Conservation (phyloP, 768 basidiomycete species). For the Candolleomyces efflorescens region DNA sequence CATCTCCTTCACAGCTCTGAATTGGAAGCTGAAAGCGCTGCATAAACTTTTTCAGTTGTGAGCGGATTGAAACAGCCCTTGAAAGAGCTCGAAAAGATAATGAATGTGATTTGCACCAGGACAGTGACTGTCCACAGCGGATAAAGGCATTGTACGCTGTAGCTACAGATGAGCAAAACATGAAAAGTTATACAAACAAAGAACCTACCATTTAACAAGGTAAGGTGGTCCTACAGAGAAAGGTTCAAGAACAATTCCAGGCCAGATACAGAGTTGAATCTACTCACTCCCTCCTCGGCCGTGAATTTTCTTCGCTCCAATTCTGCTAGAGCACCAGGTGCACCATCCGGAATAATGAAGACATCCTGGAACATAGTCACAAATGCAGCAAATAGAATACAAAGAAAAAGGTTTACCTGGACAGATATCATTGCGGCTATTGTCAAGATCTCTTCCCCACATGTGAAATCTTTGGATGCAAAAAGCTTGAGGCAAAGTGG, state of each 20-base stretch:
- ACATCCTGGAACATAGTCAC: slow-evolving; percentile 54
- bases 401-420: slow-evolving; percentile 46
- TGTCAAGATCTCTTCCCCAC: slow-evolving; percentile 93
- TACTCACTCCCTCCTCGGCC: slow-evolving; percentile 89
- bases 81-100: slow-evolving; percentile 94
- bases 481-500: slow-evolving; percentile 58
- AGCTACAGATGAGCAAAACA: neutral
- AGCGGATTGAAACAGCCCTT: slow-evolving; percentile 87
- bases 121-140: slow-evolving; percentile 74
- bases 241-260: neutral
- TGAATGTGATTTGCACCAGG: slow-evolving; percentile 92
- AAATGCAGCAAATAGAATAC: neutral
- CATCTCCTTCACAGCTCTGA: slow-evolving; percentile 89
- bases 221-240: slow-evolving; percentile 78
- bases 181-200: neutral
- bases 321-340: slow-evolving; percentile 82
- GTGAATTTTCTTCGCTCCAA: slow-evolving; percentile 95
- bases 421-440: slow-evolving; percentile 95
- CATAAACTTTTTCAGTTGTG: slow-evolving; percentile 96
- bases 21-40: slow-evolving; percentile 78
- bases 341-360: slow-evolving; percentile 85
- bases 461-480: slow-evolving; percentile 76
- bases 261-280: neutral
- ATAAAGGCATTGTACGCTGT: slow-evolving; percentile 92
- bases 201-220: slow-evolving; percentile 80